phyloP scores from a whole-genome alignment of 495 filamentous ascomycete species.

The Daldinia concentrica region DNA sequence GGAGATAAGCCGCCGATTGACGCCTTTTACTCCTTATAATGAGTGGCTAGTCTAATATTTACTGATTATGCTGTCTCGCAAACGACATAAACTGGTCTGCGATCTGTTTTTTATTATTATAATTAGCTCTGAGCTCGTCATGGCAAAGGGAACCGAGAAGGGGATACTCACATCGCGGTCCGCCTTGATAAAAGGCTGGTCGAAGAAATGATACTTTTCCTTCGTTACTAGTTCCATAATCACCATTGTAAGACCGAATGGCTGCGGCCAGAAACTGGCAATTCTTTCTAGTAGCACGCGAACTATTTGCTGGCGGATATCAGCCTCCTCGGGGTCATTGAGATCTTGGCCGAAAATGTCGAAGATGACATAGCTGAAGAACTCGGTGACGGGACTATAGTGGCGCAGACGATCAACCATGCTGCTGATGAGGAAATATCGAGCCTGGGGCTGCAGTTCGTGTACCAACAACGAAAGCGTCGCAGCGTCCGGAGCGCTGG shows the following conservation, averaged over 20 bases:
- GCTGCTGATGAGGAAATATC: slow-evolving; percentile 83
- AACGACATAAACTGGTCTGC: slow-evolving; percentile 54
- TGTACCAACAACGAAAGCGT: slow-evolving; percentile 79
- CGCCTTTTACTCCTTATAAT: slow-evolving; percentile 5
- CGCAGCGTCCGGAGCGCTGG: slow-evolving; percentile 73
- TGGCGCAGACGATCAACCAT: slow-evolving; percentile 94
- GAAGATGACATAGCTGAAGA: slow-evolving; percentile 88
- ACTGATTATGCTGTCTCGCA: slow-evolving; percentile 46
- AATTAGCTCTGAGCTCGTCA: slow-evolving; percentile 33
- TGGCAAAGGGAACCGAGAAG: not conserved
- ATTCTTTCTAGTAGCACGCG: slow-evolving; percentile 87
- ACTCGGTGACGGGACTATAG: slow-evolving; percentile 88
- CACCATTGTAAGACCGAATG: slow-evolving; percentile 94
- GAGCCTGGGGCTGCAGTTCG: slow-evolving; percentile 76
- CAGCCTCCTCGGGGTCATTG: slow-evolving; percentile 78
- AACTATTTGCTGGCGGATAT: slow-evolving; percentile 89
- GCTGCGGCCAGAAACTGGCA: slow-evolving; percentile 90
- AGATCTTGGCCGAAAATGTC: slow-evolving; percentile 84
- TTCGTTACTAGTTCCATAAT: slow-evolving; percentile 92
- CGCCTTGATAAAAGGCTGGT: slow-evolving; percentile 88
- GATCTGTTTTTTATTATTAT: slow-evolving; percentile 44
- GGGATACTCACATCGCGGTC: slow-evolving; percentile 74
- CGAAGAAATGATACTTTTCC: slow-evolving; percentile 87
- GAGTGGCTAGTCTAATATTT: slow-evolving; percentile 7
- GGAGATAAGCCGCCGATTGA: not conserved